Evolutionary conservation across 2,329 filamentous ascomycete genomes (phyloP), one percentile per base, ranked within the genome.

Genomic region (Phyllosticta paracitricarpa): DNA sequence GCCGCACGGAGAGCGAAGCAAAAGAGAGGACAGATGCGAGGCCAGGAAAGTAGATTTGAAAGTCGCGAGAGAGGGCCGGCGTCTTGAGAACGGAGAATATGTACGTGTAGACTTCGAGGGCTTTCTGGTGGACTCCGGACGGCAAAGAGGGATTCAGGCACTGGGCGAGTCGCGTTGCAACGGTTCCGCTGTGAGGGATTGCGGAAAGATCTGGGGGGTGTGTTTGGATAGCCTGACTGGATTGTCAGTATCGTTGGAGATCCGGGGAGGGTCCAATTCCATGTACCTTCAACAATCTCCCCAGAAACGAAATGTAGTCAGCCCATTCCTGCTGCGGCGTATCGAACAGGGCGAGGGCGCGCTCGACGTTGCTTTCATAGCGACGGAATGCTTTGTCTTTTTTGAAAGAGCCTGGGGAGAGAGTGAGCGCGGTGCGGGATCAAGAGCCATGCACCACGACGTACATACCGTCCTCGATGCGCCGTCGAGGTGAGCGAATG

Each of bases 301-400:
- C 95, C 61, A 99, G 78, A 73, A 97, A 99, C 19, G 93, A 96
- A 70, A 99, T 99, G 72, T 99, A 99, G 77, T 99, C 94, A 56
- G 95, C 94, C 94, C 94, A 99, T 84, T 99, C 94, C 76, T 97
- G 91, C 67, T 97, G 81, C 30, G 91, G 86, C 17, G 90, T 92
- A 72, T 99, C 94, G 78, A 97, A 99, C 35, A 96, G 81, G 54
- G 89, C 84, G 64, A 99, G 82, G 35, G 91, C 89, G 73, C 91
- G 85, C 70, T 97, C 93, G 66, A 99, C 87, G 62, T 86, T 89
- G 56, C 87, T 84, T 54, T 91, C 91, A 84, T 97, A 99, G 73
- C 92, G 89, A 66, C 92, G 90, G 72, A 90, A 93, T 63, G 75
- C 78, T 67, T 86, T 87, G 70, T 88, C 83, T 68, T 84, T 84